These are phyloP conservation scores for Tolypocladium album DNA, from an alignment of 2,329 filamentous ascomycete species.

Conservation along the genomic window DNA sequence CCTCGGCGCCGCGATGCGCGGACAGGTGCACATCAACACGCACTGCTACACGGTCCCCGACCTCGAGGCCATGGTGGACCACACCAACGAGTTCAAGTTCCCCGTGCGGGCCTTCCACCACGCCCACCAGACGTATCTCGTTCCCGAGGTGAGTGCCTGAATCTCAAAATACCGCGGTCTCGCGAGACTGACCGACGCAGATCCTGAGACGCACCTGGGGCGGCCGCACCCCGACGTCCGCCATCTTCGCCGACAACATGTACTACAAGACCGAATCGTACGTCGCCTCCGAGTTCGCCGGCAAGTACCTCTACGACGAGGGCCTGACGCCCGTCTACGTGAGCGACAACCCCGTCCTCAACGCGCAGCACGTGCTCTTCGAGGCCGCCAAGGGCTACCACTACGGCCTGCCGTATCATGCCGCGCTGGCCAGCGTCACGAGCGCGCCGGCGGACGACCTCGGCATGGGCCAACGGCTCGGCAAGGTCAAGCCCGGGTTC, in stretches of 20 bases:
- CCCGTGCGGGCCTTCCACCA: slow-evolving; percentile 58
- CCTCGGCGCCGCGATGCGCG: slow-evolving; percentile 50
- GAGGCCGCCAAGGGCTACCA: slow-evolving; percentile 50
- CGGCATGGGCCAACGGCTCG: slow-evolving; percentile 45
- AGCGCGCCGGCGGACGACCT: slow-evolving; percentile 47
- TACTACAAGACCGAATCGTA: slow-evolving; percentile 62
- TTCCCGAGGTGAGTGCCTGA: slow-evolving; percentile 42
- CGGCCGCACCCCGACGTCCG: slow-evolving; percentile 41
- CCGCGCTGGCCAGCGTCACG: slow-evolving; percentile 46
- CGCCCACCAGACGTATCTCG: slow-evolving; percentile 54
- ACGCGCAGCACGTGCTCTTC: slow-evolving; percentile 59
- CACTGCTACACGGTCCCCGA: slow-evolving; percentile 64
- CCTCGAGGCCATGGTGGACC: slow-evolving; percentile 57
- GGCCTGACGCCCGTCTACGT: slow-evolving; percentile 58
- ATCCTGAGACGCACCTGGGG: slow-evolving; percentile 48
- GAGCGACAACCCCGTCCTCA: slow-evolving; percentile 60
- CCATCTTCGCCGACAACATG: slow-evolving; percentile 63
- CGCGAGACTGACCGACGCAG: slow-evolving; percentile 9
- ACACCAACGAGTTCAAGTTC: slow-evolving; percentile 64
- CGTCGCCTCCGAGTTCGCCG: slow-evolving; percentile 53
- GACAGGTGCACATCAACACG: slow-evolving; percentile 58
- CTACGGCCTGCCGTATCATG: slow-evolving; percentile 51
- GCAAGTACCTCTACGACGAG: slow-evolving; percentile 54
- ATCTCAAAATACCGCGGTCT: too few relatives aligned
- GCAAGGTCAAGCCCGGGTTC: slow-evolving; percentile 50